Percentiles rank a stretch among this genome's conserved stretches.
Conservation (phyloP, 495 filamentous ascomycete genomes). For the Articulospora tetracladia region DNA sequence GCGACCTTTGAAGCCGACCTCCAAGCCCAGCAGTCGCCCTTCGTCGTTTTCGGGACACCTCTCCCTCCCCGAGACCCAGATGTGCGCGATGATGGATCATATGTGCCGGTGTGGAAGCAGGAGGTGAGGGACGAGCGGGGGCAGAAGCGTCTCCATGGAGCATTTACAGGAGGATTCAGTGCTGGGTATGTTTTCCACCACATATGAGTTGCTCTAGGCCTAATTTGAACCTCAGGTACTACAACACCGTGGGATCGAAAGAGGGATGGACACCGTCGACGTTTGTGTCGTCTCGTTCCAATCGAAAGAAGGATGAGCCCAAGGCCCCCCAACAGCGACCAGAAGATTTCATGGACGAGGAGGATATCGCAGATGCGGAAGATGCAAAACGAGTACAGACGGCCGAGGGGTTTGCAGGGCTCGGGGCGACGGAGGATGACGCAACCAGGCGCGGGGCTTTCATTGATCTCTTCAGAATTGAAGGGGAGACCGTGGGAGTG, state of each 20-base stretch:
- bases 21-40: constrained; percentile 70
- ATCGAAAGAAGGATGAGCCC: constrained; percentile 64
- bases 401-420: constrained; percentile 63
- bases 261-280: constrained; percentile 94
- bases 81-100: constrained; percentile 87
- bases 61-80: constrained; percentile 77
- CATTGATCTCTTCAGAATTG: constrained; percentile 69
- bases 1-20: constrained; percentile 75
- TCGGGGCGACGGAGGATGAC: constrained; percentile 66
- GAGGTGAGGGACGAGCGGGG: constrained; percentile 93
- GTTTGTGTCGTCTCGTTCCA: constrained; percentile 85
- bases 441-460: constrained; percentile 48
- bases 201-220: not conserved
- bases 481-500: constrained; percentile 84
- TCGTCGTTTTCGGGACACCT: constrained; percentile 79
- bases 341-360: constrained; percentile 98
- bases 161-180: constrained; percentile 95
- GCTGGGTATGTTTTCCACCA: constrained; percentile 63
- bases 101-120: constrained; percentile 94
- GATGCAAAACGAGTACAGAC: constrained; percentile 74
- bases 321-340: constrained; percentile 54
- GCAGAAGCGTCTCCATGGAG: constrained; percentile 87
- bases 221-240: constrained; percentile 60
- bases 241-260: constrained; percentile 96
- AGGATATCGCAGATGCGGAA: constrained; percentile 84